These are phyloP conservation scores for Nicotiana rustica DNA, from an alignment of 305 asterid species.

Conservation along the genomic window DNA sequence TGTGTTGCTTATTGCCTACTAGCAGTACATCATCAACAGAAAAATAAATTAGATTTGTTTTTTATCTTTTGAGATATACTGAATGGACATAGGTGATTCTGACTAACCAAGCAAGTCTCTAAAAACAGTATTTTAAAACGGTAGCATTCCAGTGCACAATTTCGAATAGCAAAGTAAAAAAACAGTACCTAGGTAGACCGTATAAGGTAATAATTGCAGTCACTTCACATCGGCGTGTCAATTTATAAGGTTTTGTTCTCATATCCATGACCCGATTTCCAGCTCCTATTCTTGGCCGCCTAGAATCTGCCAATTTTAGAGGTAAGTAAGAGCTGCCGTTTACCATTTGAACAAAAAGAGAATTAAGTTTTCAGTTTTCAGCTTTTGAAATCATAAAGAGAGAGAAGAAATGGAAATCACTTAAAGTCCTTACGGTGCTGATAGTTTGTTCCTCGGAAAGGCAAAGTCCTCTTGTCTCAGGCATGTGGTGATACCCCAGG, in stretches of 20 bases:
- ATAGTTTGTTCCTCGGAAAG: slow-evolving; percentile 92
- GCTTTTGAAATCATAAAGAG: slow-evolving; percentile 1
- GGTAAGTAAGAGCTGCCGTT: slow-evolving; percentile 26
- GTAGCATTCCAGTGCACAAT: neutral
- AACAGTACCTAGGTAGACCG: slow-evolving; percentile 63
- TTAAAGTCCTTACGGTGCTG: slow-evolving; percentile 67
- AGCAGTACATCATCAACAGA: neutral
- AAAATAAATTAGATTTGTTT: neutral
- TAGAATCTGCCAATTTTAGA: slow-evolving; percentile 53
- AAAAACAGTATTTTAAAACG: neutral
- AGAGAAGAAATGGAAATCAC: neutral
- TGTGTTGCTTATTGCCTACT: slow-evolving; percentile 19
- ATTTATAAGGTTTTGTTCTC: slow-evolving; percentile 74
- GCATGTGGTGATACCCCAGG: slow-evolving; percentile 92
- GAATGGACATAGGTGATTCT: slow-evolving; percentile 24
- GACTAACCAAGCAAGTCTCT: slow-evolving; percentile 1
- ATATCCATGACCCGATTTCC: slow-evolving; percentile 54
- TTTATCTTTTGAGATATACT: slow-evolving; percentile 7
- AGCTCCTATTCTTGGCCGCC: slow-evolving; percentile 60
- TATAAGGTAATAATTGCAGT: slow-evolving; percentile 65
- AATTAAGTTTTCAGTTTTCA: neutral
- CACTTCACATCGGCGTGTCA: slow-evolving; percentile 66
- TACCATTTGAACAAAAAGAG: neutral
- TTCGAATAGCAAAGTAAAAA: neutral
- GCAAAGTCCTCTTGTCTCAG: slow-evolving; percentile 94